phyloP scores from a whole-genome alignment of 169 alveolate genomes.

The Plasmodium falciparum region DNA sequence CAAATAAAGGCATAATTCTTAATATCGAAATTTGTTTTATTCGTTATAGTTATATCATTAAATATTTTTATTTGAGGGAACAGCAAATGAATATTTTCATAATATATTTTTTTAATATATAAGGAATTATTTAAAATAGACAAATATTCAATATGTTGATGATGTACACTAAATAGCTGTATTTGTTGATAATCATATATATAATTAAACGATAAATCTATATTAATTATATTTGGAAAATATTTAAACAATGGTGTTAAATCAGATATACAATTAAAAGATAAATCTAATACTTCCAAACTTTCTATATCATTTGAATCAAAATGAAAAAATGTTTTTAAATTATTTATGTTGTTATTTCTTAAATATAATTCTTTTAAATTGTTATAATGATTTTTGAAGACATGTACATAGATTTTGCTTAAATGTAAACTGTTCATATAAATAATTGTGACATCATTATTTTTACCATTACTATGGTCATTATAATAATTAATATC shows the following conservation, averaged over 20 bases:
- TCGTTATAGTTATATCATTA: conserved; percentile 76
- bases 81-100: conserved; percentile 45
- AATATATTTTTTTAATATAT: conserved; percentile 17
- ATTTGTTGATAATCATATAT: conserved; percentile 46
- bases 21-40: conserved; percentile 76
- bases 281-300: conserved; percentile 43
- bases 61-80: conserved; percentile 78
- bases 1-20: conserved; percentile 28
- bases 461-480: neutral
- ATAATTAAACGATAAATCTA: conserved; percentile 47
- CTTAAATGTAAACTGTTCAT: conserved; percentile 22
- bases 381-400: neutral
- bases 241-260: conserved; percentile 38
- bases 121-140: conserved; percentile 30
- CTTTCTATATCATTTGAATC: conserved; percentile 15
- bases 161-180: conserved; percentile 29
- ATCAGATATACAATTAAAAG: conserved; percentile 43
- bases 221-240: conserved; percentile 26
- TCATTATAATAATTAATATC: neutral
- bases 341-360: conserved; percentile 59
- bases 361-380: conserved; percentile 42
- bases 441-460: neutral
- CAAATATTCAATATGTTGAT: conserved; percentile 28
- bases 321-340: conserved; percentile 34
- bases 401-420: conserved; percentile 5